Conservation (phyloP, 106 monocot species). For the Gastrodia elata region DNA sequence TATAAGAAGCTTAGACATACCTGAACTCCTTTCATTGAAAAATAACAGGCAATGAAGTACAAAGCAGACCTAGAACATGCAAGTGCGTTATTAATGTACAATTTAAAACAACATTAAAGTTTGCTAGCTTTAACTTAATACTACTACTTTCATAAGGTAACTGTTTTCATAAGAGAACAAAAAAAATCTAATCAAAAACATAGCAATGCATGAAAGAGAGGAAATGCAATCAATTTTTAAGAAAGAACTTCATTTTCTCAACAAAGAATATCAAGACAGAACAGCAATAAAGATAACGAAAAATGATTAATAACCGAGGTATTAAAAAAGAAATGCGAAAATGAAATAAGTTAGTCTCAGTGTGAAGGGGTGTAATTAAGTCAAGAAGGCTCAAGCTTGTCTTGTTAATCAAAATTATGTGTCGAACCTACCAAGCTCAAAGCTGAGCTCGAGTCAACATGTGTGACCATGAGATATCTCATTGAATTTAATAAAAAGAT, state of each 20-base stretch:
- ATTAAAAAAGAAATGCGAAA: not conserved
- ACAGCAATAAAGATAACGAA: not conserved
- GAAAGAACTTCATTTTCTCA: not conserved
- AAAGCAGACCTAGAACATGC: slow-evolving; percentile 50
- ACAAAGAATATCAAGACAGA: not conserved
- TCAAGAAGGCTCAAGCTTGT: too few species aligned
- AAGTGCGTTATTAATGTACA: not conserved
- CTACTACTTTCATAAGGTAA: not conserved
- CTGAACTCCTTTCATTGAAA: slow-evolving; percentile 70
- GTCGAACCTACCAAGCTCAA: too few species aligned
- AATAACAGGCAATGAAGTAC: slow-evolving; percentile 74
- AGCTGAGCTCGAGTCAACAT: too few species aligned
- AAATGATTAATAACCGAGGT: not conserved
- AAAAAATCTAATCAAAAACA: not conserved
- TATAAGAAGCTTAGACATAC: slow-evolving; percentile 27
- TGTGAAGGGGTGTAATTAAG: too few species aligned
- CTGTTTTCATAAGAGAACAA: not conserved
- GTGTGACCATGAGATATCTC: too few species aligned
- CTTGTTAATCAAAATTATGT: too few species aligned
- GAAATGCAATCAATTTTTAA: not conserved
- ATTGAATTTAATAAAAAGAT: too few species aligned
- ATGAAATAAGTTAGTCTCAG: not conserved
- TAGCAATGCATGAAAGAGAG: not conserved
- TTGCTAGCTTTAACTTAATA: not conserved
- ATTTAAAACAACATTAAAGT: not conserved